These are phyloP conservation scores for Fusarium sp. DNA, from an alignment of 2,329 filamentous ascomycete genomes.

Conservation along the genomic window DNA sequence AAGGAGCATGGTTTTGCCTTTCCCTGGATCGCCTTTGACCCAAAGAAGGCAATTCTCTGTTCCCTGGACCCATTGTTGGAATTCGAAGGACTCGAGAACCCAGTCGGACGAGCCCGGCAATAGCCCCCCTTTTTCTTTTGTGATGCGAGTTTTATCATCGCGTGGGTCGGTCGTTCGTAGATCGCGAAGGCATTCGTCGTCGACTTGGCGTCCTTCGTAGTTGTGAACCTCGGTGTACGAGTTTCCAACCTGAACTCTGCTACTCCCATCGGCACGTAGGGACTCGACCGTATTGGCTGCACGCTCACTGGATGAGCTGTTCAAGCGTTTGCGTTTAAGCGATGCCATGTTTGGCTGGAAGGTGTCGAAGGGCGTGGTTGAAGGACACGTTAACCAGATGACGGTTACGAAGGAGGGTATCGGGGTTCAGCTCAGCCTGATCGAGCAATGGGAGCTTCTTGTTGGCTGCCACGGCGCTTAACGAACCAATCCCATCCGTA, in stretches of 20 bases:
- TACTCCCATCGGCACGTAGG: background rate
- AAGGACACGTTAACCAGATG: background rate
- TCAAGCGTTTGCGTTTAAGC: background rate
- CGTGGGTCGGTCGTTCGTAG: background rate
- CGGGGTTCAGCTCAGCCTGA: background rate
- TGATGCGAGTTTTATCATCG: background rate
- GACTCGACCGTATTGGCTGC: background rate
- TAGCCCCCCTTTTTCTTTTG: background rate
- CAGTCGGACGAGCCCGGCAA: background rate
- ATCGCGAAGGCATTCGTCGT: background rate
- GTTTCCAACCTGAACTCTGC: background rate
- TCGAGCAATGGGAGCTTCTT: too few relatives aligned
- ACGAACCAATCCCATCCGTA: background rate
- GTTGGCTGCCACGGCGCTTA: background rate
- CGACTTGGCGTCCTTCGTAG: background rate
- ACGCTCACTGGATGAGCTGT: background rate
- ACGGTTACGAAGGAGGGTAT: background rate
- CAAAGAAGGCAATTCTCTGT: background rate
- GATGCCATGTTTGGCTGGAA: background rate
- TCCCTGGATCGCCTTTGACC: background rate
- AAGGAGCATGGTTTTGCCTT: conserved; percentile 6
- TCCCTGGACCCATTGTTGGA: background rate
- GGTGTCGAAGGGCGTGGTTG: background rate
- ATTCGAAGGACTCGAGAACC: background rate
- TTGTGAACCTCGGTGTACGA: background rate